Conservation (phyloP, 495 filamentous ascomycete species). For the Xylaria castorea region DNA sequence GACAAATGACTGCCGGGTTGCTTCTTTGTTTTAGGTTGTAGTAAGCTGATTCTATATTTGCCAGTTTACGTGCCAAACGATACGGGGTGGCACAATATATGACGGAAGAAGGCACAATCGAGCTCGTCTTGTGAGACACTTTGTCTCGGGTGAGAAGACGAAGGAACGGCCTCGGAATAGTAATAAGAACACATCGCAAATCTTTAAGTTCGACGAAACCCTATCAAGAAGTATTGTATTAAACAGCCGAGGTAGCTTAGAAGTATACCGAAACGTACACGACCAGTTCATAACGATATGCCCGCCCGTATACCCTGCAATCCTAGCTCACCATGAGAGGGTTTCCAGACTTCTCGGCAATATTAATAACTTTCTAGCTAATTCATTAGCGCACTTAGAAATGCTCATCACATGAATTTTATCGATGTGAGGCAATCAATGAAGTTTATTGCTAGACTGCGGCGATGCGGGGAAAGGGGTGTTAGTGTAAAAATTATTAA, state of each 20-base stretch:
- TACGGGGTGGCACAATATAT: constrained; percentile 35
- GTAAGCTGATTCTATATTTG: neutral
- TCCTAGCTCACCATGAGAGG: neutral
- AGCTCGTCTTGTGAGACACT: constrained; percentile 30
- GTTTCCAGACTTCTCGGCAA: neutral
- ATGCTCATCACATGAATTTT: neutral
- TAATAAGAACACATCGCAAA: neutral
- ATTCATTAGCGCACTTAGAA: neutral
- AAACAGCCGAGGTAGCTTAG: neutral
- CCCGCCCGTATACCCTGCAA: neutral
- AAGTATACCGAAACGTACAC: neutral
- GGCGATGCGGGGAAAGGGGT: neutral
- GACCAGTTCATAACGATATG: neutral
- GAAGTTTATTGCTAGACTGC: neutral
- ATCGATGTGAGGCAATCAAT: neutral
- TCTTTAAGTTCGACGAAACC: neutral
- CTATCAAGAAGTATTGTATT: neutral
- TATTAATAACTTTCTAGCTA: neutral
- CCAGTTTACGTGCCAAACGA: constrained; percentile 34
- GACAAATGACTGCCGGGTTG: neutral
- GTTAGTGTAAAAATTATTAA: neutral
- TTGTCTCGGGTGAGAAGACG: neutral
- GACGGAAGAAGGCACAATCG: constrained; percentile 29
- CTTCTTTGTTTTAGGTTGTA: neutral
- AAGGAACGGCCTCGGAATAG: neutral